Evolutionary conservation across 2,329 filamentous ascomycete genomes (phyloP), one percentile per base, ranked within the genome.

Genomic region (Chrysosporium keratinophilum): DNA sequence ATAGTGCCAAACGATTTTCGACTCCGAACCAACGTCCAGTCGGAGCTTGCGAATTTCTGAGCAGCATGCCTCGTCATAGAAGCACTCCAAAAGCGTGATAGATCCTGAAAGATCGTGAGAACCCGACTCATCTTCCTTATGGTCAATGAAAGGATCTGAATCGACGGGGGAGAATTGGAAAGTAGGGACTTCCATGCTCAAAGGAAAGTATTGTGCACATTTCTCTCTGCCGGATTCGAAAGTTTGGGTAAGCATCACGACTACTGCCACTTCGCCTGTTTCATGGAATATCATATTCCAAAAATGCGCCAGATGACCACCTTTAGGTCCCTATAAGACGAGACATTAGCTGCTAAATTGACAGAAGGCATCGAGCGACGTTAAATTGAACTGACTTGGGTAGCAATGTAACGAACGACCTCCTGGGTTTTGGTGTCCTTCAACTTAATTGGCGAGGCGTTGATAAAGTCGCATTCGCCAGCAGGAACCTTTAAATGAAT

Each of bases 201-300:
- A 69, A 0, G 90, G 90, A 60, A 90, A 96, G 70, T 98, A 98
- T 43, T 84, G 87, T 60, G 80, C 88, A 70, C 91, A 97, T 69
- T 96, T 95, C 68, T 94, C 82, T 63, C 80, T 75, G 55, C 80
- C 78, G 33, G 79, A 77, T 69, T 97, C 91, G 64, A 87, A 78
- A 23, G 88, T 91, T 66, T 89, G 88, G 1, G 91, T 98, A 58
- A 98, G 80, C 87, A 97, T 96, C 54, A 97, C 84, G 51, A 97
- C 84, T 54, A 97, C 88, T 1, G 82, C 88, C 1, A 85, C 81
- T 44, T 83, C 82, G 23, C 71, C 70, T n/a, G 76, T 81, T 69
- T 94, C 88, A 63, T 94, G 84, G 67, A 87, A 87, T 35, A 96
- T 76, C 93, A 98, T 98, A 65, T 93, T 87, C 87, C 91, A 98